Evolutionary conservation across 371 early-diverging fungal species (phyloP), one percentile per base, ranked within the genome.

Genomic region (Mortierella sp.): DNA sequence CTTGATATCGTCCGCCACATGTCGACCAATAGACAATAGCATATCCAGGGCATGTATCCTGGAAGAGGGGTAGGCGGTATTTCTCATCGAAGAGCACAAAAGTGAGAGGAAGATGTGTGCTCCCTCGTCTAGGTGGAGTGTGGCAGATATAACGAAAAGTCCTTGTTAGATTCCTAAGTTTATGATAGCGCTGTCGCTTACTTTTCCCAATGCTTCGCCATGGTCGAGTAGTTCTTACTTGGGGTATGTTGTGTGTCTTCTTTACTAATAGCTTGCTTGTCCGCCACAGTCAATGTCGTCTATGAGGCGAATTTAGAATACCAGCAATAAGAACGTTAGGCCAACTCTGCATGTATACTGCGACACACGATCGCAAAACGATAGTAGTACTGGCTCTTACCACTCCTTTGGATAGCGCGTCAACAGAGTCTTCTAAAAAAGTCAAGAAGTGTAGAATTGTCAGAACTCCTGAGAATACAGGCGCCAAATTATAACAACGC

Each of bases 21-120:
- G 91, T 40, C 92, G 89, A 8, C 92, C 91, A 6, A 97, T 77
- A 2, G 92, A 94, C 0, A 95, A 82, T 1, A 96, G 84, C 79
- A 97, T 91, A 75, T 96, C 97, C 28, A 98, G 67, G 1, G 94
- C 97, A 78, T 91, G 91, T 11, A 96, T 76, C 77, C 93, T 93
- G 11, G 96, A 93, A 2, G 94, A 90, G 3, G 96, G 95, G 74
- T 91, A 95, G 0, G 92, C 85, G 8, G 93, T 89, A 71, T 96
- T 96, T 53, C 96, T 88, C 50, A 97, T 88, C 26, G 93, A 86
- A 0, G 96, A 93, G 76, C 93, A 95, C 31, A 97, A 76, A 28
- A 94, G 89, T 0, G 93, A 91, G 5, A 92, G 77, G 78, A 94
- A 87, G 48, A 94, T 91, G 24, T 93, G 88, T 0, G 92, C 92